Evolutionary conservation across 2,329 filamentous ascomycete species (phyloP).

Genomic region (Bipolaris victoriae): DNA sequence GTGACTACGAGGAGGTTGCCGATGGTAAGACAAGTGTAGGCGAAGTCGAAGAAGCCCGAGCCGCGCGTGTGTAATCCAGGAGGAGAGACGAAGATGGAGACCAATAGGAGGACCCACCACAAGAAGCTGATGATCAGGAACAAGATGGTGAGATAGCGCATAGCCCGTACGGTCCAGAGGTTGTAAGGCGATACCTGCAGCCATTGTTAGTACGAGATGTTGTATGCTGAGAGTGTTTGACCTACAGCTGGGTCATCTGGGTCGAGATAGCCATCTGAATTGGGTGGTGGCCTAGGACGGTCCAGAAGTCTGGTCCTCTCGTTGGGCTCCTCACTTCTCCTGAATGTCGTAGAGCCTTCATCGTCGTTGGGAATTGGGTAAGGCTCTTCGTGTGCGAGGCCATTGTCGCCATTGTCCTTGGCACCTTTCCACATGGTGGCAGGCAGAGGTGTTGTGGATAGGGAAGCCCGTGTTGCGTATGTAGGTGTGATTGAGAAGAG

Average conservation of each 20-base stretch:
- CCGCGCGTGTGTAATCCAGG: conserved; percentile 85
- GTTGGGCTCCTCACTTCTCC: conserved; percentile 54
- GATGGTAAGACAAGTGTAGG: conserved; percentile 78
- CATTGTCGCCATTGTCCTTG: conserved; percentile 50
- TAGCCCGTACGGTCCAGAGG: conserved; percentile 83
- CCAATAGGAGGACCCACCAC: conserved; percentile 93
- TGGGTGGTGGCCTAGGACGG: conserved; percentile 59
- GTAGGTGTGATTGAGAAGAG: not conserved
- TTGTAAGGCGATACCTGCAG: conserved; percentile 82
- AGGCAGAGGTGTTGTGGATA: conserved; percentile 15
- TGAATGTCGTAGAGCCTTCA: conserved; percentile 33
- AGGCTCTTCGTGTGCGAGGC: conserved; percentile 30
- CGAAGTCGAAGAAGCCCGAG: conserved; percentile 90
- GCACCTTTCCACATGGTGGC: conserved; percentile 60
- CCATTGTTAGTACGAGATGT: conserved; percentile 27
- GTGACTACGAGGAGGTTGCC: conserved; percentile 77
- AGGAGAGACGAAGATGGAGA: conserved; percentile 88
- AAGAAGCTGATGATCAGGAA: conserved; percentile 77
- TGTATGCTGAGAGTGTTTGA: not conserved
- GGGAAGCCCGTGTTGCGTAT: conserved; percentile 19
- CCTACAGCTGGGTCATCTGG: conserved; percentile 81
- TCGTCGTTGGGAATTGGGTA: conserved; percentile 30
- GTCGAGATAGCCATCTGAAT: conserved; percentile 71
- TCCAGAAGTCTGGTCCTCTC: conserved; percentile 73
- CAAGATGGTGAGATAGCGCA: conserved; percentile 77